Evolutionary conservation across 75 land plant genomes (phyloP), one percentile per base, ranked within the genome.

Genomic region (Sequoiadendron giganteum): DNA sequence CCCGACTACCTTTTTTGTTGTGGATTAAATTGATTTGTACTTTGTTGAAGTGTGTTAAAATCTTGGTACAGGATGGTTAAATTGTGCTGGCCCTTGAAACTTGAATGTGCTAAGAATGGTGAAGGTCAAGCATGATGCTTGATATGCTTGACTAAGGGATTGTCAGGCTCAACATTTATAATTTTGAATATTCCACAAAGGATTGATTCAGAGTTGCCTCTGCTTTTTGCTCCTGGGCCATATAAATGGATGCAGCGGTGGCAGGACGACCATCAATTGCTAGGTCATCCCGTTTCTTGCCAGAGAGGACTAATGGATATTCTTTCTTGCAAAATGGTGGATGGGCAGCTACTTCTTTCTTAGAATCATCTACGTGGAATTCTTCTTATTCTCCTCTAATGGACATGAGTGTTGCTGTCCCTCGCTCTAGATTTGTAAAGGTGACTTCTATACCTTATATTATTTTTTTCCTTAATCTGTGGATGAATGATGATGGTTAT

Each of bases 341-440:
- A 32, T 91, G 92, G 92, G 89, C 86, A 28, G 90, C 92, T 14
- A 54, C 91, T 55, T 91, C 92, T 43, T 87, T 91, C 34, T 61
- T 91, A 18, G 92, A 91, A 58, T 85, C 88, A 70, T 78, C 87
- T 47, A 80, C 88, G 4, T 91, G 92, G 92, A 87, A 91, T 77
- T 90, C 92, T 42, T 55, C 86, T 39, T 84, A 68, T 30, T 87
- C 92, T 48, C 91, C 92, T 40, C 75, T 91, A 75, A 87, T 90
- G 36, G 92, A 91, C 77, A 79, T 48, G 72, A 90, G 54, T 72
- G 45, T 72, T 85, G 89, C 92, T 87, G 83, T 91, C 58, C 92
- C 92, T 65, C 92, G 92, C 89, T 87, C 92, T 56, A 87, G 88
- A 77, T 85, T 49, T 83, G 91, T 91, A 28, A 83, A 87, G 81